Conservation (phyloP, 352 stramenopile genomes). For the Pythium vanterpoolii region DNA sequence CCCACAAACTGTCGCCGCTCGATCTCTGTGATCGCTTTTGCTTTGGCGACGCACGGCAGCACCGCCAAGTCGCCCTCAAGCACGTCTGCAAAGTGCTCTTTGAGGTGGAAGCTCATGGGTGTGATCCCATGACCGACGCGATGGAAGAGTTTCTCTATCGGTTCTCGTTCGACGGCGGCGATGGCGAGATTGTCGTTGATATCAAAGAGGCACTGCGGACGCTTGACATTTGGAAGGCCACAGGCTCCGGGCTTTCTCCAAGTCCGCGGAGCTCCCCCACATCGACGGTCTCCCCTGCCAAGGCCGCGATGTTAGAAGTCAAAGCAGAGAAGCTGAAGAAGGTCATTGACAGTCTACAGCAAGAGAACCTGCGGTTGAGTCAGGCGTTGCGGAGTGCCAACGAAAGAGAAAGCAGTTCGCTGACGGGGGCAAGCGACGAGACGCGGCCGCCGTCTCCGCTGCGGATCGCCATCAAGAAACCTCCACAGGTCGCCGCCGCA, state of each 20-base stretch:
- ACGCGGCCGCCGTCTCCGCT: constrained; percentile 14
- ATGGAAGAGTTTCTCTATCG: constrained; percentile 68
- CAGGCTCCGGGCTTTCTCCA: constrained; percentile 4
- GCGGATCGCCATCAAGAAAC: constrained; percentile 15
- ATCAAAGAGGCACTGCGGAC: constrained; percentile 51
- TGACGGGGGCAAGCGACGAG: not conserved
- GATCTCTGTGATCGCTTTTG: constrained; percentile 59
- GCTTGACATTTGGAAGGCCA: constrained; percentile 53
- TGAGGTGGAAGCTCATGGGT: constrained; percentile 36
- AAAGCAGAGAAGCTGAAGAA: constrained; percentile 46
- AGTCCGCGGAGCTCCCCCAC: not conserved
- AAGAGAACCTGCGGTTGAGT: constrained; percentile 45
- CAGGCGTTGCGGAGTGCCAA: constrained; percentile 23
- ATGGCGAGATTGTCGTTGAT: constrained; percentile 43
- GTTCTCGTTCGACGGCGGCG: constrained; percentile 33
- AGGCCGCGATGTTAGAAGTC: constrained; percentile 26
- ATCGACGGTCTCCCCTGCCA: constrained; percentile 14
- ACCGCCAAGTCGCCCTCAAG: constrained; percentile 38
- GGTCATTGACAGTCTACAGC: constrained; percentile 40
- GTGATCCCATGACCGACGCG: constrained; percentile 42
- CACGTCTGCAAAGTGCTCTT: constrained; percentile 58
- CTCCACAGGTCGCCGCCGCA: not conserved
- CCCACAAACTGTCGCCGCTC: constrained; percentile 42
- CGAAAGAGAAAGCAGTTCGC: not conserved
- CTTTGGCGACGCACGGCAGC: constrained; percentile 34